Base-by-base conservation (phyloP, 2,329 filamentous ascomycete species). In the Xylariales sp. region DNA sequence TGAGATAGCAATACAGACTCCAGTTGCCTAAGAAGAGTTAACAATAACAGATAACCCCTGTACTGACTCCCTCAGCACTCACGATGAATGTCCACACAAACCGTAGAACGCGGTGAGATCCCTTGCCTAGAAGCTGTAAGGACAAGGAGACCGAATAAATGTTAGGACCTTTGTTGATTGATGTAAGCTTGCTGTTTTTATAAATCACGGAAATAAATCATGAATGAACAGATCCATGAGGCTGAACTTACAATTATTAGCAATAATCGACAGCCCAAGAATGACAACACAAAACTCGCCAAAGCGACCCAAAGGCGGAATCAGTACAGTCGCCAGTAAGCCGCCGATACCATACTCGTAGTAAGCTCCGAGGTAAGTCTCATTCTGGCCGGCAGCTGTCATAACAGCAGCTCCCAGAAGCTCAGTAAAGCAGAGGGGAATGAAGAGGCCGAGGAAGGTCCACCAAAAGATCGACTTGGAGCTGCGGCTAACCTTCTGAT, bases 361-460 rank as follows among this genome's bases (percentile, higher is more conserved):
- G 60, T 84, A 84, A 19, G 78, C 80, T 2, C 57, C 57, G 14
- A 59, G 50, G 56, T 83, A 87, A 40, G 46, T 73, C 31, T 57
- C 60, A 51, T 83, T 74, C 53, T 73, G 58, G 7, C 64, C 59
- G 31, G 79, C 80, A 2, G 83, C 82, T 10, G 81, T 83, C 58
- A 77, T 80, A 52, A 89, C 61, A 10, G 84, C 84, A 3, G 84
- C 77, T 18, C 83, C 86, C 3, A 89, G 74, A 57, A 87, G 78
- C 62, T 88, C 74, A 2, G 80, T 84, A 64, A 91, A 89, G 46
- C 85, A 68, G 2, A 91, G 74, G 2, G 85, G 81, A 48, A 86
- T 64, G 48, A 85, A 76, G 11, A 93, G 69, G 8, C 87, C 87
- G 18, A 68, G 57, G 59, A 81, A 86, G 21, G 85, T 86, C 57